Base-by-base conservation (phyloP, 2,329 filamentous ascomycete genomes). In the Pestalotiopsis sp. region DNA sequence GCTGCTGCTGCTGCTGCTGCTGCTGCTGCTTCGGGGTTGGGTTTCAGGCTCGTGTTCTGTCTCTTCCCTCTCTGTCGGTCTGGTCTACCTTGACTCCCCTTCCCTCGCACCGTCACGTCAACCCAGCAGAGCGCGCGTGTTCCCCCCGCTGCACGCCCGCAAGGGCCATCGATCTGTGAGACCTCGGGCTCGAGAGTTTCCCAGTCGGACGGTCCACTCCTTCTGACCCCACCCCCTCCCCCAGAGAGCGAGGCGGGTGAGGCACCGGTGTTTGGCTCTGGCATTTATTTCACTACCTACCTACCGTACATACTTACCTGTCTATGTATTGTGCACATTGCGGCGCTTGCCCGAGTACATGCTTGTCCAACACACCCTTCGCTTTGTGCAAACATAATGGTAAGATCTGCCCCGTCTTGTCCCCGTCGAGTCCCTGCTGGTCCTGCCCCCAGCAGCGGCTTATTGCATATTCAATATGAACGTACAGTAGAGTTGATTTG, bases 291-390 rank as follows among this genome's bases (percentile, higher is more conserved):
- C 6, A n/a, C 17, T n/a, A n/a, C 17, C 45, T 52, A 23, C n/a
- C 17, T 9, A 36, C 31, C 31, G 31, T 36, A 36, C 31, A 57
- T 70, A 67, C 61, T 67, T 71, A 58, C 41, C 38, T 63, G 68
- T 72, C 69, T 71, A 73, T 74, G 69, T 70, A 69, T 73, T 74
- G 72, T 73, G 64, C 67, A 73, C 72, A 68, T 68, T 69, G 71
- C 71, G 73, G 69, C 68, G 69, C 70, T 71, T 70, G 71, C 69
- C 71, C 71, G 71, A 74, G 75, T 75, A 75, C 75, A 75, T 73
- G 70, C 74, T 76, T 76, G 77, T 78, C 74, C 74, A 77, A 78
- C 76, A 77, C 77, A 78, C 77, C 75, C 76, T 75, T 72, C 72
- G 72, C 68, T 72, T 70, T 69, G 73, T 74, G 73, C 72, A 75